A percentile compares a stretch with the other conserved stretches of the same genome.
phyloP scores from a whole-genome alignment of 768 basidiomycete genomes.

The Lenzites betulinus region DNA sequence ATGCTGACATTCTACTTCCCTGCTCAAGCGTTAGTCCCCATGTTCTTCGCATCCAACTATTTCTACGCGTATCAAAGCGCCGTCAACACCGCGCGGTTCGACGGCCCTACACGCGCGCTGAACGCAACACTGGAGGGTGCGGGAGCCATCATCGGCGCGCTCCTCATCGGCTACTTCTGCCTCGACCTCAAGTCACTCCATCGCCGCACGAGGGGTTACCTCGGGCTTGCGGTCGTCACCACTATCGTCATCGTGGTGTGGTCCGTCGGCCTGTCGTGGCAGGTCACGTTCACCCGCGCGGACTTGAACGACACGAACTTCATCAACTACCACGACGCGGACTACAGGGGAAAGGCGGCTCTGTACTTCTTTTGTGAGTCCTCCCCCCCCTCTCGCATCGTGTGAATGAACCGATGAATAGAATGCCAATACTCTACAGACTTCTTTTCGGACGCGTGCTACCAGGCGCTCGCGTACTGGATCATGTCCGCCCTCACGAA shows the following conservation, averaged over 20 bases:
- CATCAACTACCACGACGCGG: conserved; percentile 37
- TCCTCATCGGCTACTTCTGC: conserved; percentile 42
- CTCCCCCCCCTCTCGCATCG: neutral
- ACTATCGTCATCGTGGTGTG: conserved; percentile 38
- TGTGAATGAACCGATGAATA: no score
- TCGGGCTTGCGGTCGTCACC: conserved; percentile 39
- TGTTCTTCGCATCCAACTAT: conserved; percentile 49
- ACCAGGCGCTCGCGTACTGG: conserved; percentile 41
- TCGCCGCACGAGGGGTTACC: conserved; percentile 42
- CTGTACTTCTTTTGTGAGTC: conserved; percentile 43
- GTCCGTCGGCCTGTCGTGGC: conserved; percentile 42
- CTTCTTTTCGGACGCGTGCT: conserved; percentile 41
- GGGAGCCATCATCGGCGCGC: conserved; percentile 45
- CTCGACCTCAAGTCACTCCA: conserved; percentile 39
- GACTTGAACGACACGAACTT: conserved; percentile 8
- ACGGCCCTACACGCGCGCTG: conserved; percentile 47
- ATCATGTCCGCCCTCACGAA: conserved; percentile 45
- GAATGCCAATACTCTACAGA: no score
- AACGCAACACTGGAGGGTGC: conserved; percentile 41
- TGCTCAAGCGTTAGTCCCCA: conserved; percentile 37
- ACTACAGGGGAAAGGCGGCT: conserved; percentile 37
- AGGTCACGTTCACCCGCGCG: conserved; percentile 41
- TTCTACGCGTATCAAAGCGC: conserved; percentile 50
- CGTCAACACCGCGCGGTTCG: conserved; percentile 42
- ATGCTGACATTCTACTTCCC: neutral